Conservation (phyloP, 306 rosid species). For the Vachellia pachyceras region DNA sequence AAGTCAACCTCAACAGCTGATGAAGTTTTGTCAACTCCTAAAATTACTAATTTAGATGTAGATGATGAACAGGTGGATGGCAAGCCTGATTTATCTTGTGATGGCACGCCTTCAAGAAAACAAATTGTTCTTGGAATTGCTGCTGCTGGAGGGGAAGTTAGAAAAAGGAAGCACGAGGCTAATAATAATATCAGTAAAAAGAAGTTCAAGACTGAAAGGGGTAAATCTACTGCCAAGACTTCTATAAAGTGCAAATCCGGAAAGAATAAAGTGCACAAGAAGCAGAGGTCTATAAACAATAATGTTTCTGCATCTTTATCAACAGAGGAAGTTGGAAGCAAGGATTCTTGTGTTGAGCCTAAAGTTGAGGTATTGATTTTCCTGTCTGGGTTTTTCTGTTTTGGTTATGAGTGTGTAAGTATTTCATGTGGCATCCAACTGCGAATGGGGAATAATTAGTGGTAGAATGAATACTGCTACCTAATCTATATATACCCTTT, state of each 20-base stretch:
- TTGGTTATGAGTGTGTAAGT: not conserved
- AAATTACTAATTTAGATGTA: constrained; percentile 55
- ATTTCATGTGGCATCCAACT: not conserved
- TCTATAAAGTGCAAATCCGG: constrained; percentile 58
- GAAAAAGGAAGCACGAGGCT: constrained; percentile 70
- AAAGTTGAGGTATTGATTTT: constrained; percentile 72
- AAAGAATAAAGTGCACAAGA: constrained; percentile 60
- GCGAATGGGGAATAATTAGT: not conserved
- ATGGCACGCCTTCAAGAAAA: constrained; percentile 54
- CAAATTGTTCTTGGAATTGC: constrained; percentile 70
- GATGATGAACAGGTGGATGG: constrained; percentile 54
- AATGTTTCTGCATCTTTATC: constrained; percentile 57
- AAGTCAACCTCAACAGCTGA: constrained; percentile 54
- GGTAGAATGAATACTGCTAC: not conserved
- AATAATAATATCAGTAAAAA: constrained; percentile 54
- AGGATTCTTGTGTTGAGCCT: constrained; percentile 55
- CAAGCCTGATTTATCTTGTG: constrained; percentile 54
- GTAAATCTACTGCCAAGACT: constrained; percentile 49
- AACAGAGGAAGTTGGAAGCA: constrained; percentile 58
- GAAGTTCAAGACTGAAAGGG: constrained; percentile 74
- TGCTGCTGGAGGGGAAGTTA: constrained; percentile 56
- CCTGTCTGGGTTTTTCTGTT: not conserved
- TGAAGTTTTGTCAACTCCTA: constrained; percentile 59
- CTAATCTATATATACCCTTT: constrained; percentile 10
- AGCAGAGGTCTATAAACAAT: constrained; percentile 62